A percentile compares a stretch with the other conserved stretches of the same genome.
Conservation (phyloP, 192 early-diverging fungal genomes). For the Tieghemiomyces parasiticus region DNA sequence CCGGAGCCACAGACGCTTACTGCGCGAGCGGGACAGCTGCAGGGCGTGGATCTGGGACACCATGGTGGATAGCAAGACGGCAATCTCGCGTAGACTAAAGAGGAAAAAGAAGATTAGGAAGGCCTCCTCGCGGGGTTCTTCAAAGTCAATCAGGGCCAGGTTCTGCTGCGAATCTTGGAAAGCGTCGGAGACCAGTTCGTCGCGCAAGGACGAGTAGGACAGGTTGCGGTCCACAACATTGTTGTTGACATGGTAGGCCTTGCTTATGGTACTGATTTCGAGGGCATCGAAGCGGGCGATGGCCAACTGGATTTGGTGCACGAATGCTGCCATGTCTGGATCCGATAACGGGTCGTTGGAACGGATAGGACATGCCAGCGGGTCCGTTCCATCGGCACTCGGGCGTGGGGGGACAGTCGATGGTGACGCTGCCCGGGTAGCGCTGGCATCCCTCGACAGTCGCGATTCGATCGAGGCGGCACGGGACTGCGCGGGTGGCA, state of each 20-base stretch:
- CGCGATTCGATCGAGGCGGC: no score
- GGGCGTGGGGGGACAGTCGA: background rate
- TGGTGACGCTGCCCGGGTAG: no score
- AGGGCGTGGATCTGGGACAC: background rate
- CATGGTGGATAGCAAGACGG: background rate
- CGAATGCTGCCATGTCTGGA: background rate
- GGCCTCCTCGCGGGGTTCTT: conserved; percentile 4
- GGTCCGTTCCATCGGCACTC: background rate
- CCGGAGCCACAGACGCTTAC: conserved; percentile 4
- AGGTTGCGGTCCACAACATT: background rate
- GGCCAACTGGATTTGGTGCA: background rate
- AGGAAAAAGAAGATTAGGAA: conserved; percentile 9
- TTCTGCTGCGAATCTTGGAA: background rate
- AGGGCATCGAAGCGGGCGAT: conserved; percentile 3
- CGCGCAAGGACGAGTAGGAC: background rate
- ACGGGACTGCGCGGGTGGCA: no score
- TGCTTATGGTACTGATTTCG: background rate
- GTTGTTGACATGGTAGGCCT: background rate
- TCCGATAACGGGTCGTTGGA: background rate
- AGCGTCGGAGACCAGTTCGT: background rate
- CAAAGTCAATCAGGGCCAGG: background rate
- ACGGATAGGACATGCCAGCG: background rate
- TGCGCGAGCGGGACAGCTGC: background rate
- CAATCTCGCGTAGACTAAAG: conserved; percentile 1
- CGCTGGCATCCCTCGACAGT: no score